Base-by-base conservation (phyloP, 768 basidiomycete species). In the Tylopilus cervinicoccineus region DNA sequence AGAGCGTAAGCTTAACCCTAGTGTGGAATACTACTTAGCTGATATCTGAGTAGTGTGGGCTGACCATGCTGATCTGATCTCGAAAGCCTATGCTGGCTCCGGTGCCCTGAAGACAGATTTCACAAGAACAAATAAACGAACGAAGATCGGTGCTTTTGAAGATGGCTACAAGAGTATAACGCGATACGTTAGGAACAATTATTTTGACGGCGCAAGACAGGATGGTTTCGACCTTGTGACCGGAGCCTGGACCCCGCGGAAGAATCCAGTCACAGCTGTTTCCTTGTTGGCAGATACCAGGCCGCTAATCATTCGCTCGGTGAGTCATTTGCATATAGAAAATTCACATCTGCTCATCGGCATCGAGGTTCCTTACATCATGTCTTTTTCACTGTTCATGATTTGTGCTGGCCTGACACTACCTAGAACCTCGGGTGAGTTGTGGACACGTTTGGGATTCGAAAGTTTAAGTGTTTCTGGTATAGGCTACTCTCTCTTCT, bases 21-120 rank as follows among this genome's bases (percentile, higher is more conserved):
- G 16, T 14, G 12, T 43, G 5, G 6, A 32, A 28, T 43, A 16
- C 22, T 8, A 32, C 17, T 6, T 43, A 51, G 50, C 45, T 62
- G 37, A 54, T 22, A 47, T 42, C 34, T 27, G 38, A 56, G 19
- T 47, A 98, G 95, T 97, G 72, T 99, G 96, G 96, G 86, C 96
- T 22, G 90, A 98, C 58, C 95, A 98, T 62, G 96, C 91, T 14
- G 93, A 99, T 66, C 73, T 76, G 40, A 89, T 99, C 54, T 83
- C 93, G 0, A 81, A 76, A 38, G 93, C 94, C 0, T 99, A 99
- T 68, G 88, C 85, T 39, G 96, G 96, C 17, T 93, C 94, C 26
- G 95, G 89, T 12, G 96, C 96, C 2, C 68, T 99, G 57, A 99
- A 99, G 68, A 91, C 93, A 0, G 96, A 98, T 68, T 96, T 93